A percentile compares a stretch with the other conserved stretches of the same genome.
Conservation (phyloP, 2,329 filamentous ascomycete genomes). For the Lecanosticta acicola region DNA sequence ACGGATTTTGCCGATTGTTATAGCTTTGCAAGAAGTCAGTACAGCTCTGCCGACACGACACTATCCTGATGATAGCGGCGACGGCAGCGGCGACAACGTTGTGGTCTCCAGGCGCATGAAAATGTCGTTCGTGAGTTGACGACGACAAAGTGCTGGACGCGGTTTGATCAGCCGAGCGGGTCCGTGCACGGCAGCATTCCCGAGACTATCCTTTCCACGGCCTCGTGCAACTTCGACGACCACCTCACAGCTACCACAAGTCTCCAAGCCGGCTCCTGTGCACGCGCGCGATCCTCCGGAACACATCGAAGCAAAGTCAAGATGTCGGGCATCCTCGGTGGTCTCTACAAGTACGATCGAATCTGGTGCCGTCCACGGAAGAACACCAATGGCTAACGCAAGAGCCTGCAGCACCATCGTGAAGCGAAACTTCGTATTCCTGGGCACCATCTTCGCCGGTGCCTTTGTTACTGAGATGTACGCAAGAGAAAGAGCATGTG, state of each 20-base stretch:
- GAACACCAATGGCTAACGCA: slow-evolving; percentile 15
- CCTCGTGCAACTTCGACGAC: background rate
- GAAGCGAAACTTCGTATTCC: slow-evolving; percentile 81
- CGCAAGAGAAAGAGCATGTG: slow-evolving; percentile 17
- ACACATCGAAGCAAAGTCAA: slow-evolving; percentile 22
- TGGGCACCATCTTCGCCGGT: slow-evolving; percentile 75
- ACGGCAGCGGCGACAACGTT: background rate
- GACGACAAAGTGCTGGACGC: no score
- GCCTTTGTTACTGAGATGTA: slow-evolving; percentile 95
- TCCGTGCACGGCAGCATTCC: no score
- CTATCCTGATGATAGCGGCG: no score
- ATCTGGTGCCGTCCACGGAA: background rate
- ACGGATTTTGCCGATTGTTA: background rate
- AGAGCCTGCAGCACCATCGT: slow-evolving; percentile 64
- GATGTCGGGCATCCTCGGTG: slow-evolving; percentile 56
- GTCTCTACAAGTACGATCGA: slow-evolving; percentile 42
- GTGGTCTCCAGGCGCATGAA: background rate
- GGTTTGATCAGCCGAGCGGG: no score
- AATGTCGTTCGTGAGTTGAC: no score
- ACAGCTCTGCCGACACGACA: no score
- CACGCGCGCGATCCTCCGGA: slow-evolving; percentile 1
- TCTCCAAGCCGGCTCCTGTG: background rate
- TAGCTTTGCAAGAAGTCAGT: no score
- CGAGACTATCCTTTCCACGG: background rate
- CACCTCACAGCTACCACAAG: background rate